These are phyloP conservation scores for Schizophyllum amplum DNA, from an alignment of 1,284 basidiomycete genomes.

Conservation along the genomic window DNA sequence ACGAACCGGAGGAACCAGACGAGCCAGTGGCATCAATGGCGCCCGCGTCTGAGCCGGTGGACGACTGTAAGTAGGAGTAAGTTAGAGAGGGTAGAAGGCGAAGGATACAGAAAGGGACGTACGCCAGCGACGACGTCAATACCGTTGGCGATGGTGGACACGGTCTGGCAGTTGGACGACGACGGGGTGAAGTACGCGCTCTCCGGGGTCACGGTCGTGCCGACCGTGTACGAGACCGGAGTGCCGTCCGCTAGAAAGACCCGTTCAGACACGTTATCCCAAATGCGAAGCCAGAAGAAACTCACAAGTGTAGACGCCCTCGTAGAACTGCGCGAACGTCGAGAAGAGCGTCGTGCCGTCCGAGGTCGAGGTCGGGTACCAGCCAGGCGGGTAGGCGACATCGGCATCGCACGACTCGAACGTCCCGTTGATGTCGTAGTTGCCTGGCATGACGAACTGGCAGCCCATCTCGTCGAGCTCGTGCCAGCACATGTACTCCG, in stretches of 20 bases:
- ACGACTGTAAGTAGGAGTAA: too few relatives aligned
- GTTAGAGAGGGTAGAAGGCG: too few relatives aligned
- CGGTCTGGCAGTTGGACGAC: conserved; percentile 30
- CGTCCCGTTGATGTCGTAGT: conserved; percentile 30
- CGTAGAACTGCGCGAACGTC: conserved; percentile 33
- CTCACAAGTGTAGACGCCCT: conserved; percentile 19
- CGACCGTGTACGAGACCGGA: conserved; percentile 27
- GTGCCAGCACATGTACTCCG: conserved; percentile 34
- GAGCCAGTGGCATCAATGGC: not conserved
- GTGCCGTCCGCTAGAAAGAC: conserved; percentile 7
- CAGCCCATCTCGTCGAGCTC: conserved; percentile 36
- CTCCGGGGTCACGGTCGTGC: conserved; percentile 27
- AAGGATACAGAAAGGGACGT: too few relatives aligned
- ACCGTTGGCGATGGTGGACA: conserved; percentile 27
- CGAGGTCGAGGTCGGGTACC: conserved; percentile 29
- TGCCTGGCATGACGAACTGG: conserved; percentile 32
- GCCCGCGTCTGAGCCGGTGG: not conserved
- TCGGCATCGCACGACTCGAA: conserved; percentile 37
- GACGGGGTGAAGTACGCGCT: conserved; percentile 25
- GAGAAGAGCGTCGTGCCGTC: conserved; percentile 29
- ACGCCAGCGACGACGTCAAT: conserved; percentile 11
- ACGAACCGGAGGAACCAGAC: not conserved
- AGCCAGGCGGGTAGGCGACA: conserved; percentile 32
- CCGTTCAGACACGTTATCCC: not conserved
- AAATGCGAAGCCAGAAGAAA: conserved; percentile 10